Conservation (phyloP, 2,329 filamentous ascomycete species). For the Ambrosiella beaveri region DNA sequence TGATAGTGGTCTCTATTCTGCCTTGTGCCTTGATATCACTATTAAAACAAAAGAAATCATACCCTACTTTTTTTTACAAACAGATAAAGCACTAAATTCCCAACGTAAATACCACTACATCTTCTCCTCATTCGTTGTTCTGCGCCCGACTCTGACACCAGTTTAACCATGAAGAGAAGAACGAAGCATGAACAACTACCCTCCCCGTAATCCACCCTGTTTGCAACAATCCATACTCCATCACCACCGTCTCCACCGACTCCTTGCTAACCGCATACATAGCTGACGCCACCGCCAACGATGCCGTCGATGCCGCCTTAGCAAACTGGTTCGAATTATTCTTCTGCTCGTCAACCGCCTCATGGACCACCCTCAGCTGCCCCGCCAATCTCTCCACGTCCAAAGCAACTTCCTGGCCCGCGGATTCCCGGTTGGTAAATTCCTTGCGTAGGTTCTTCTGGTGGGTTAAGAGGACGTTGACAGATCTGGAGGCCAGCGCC, state of each 20-base stretch:
- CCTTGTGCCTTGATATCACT: too few species aligned
- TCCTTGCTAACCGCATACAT: conserved; percentile 38
- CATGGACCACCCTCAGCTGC: conserved; percentile 47
- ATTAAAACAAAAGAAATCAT: not conserved
- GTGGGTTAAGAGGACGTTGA: conserved; percentile 54
- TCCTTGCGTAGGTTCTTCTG: conserved; percentile 49
- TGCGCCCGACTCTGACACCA: conserved; percentile 42
- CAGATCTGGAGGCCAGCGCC: conserved; percentile 55
- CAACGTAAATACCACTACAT: not conserved
- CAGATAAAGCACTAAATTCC: not conserved
- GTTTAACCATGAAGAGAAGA: conserved; percentile 59
- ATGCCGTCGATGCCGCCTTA: conserved; percentile 56
- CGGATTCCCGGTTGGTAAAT: conserved; percentile 24
- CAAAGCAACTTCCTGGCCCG: conserved; percentile 21
- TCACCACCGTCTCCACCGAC: conserved; percentile 37
- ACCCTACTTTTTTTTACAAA: not conserved
- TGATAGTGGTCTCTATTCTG: not conserved
- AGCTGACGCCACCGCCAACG: conserved; percentile 47
- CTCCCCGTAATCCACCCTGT: conserved; percentile 38
- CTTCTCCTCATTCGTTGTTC: conserved; percentile 6
- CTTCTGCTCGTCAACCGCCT: conserved; percentile 41
- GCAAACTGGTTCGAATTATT: conserved; percentile 54
- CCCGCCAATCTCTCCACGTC: conserved; percentile 16
- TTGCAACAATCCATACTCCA: conserved; percentile 47
- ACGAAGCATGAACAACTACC: conserved; percentile 42